Evolutionary conservation across 2,329 filamentous ascomycete genomes (phyloP).

Genomic region (Rasamsonia emersonii): DNA sequence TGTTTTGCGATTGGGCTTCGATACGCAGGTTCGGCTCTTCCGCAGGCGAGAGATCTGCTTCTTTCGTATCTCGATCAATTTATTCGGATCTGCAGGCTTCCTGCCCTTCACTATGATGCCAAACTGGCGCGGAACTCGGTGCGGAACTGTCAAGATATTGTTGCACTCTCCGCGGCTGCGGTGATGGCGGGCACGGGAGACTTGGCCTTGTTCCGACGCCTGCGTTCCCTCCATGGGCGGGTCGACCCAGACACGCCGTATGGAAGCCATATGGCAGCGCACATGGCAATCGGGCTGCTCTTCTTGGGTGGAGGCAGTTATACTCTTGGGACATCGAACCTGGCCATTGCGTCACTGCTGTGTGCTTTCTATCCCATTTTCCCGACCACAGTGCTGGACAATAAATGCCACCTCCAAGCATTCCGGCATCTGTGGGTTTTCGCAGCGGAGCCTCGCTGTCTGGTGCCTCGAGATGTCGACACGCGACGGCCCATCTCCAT

Average conservation of each 20-base stretch:
- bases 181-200: slow-evolving; percentile 98
- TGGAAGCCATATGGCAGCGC: slow-evolving; percentile 84
- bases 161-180: slow-evolving; percentile 72
- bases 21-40: slow-evolving; percentile 64
- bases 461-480: slow-evolving; percentile 79
- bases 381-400: slow-evolving; percentile 81
- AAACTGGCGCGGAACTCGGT: slow-evolving; percentile 75
- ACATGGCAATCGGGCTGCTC: slow-evolving; percentile 81
- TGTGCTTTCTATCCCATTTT: slow-evolving; percentile 93
- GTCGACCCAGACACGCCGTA: slow-evolving; percentile 79
- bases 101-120: slow-evolving; percentile 63
- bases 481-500: slow-evolving; percentile 71
- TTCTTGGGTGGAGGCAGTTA: slow-evolving; percentile 90
- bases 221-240: slow-evolving; percentile 80
- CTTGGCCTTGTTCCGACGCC: slow-evolving; percentile 69
- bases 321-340: slow-evolving; percentile 80
- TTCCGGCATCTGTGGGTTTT: slow-evolving; percentile 97
- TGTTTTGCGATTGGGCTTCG: slow-evolving; percentile 70
- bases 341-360: slow-evolving; percentile 77
- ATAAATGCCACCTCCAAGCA: slow-evolving; percentile 87
- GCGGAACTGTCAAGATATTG: slow-evolving; percentile 80
- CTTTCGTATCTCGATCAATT: slow-evolving; percentile 80
- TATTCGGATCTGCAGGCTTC: slow-evolving; percentile 63
- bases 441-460: slow-evolving; percentile 78
- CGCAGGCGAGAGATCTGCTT: slow-evolving; percentile 67